Conservation (phyloP, 306 rosid species). For the Cicer cuneatum region DNA sequence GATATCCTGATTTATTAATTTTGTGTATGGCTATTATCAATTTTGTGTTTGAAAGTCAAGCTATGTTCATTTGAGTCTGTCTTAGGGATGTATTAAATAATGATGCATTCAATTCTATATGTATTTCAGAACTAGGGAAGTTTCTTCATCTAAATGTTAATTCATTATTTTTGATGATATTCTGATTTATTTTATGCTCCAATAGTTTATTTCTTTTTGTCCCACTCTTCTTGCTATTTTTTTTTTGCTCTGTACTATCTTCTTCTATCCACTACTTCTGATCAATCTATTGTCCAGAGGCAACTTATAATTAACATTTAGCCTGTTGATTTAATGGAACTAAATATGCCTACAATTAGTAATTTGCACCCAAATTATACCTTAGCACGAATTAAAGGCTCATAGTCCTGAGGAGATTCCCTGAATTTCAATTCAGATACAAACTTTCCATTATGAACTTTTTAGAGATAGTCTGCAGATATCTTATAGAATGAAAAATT, state of each 20-base stretch:
- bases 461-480: constrained; percentile 82
- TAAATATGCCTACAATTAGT: constrained; percentile 2
- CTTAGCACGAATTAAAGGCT: constrained; percentile 78
- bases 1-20: no score
- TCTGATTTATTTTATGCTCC: neutral
- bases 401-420: constrained; percentile 75
- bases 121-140: neutral
- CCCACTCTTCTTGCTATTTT: constrained; percentile 62
- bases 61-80: no score
- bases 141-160: neutral
- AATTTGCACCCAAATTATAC: constrained; percentile 44
- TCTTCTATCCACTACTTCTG: constrained; percentile 46
- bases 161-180: neutral
- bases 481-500: constrained; percentile 6
- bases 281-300: constrained; percentile 52
- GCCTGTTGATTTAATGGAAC: constrained; percentile 17
- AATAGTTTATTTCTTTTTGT: constrained; percentile 36
- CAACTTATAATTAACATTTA: constrained; percentile 40
- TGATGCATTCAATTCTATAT: neutral
- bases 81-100: no score
- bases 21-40: no score
- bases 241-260: constrained; percentile 88
- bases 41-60: no score
- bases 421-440: constrained; percentile 94
- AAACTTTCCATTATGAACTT: constrained; percentile 89